A percentile compares a stretch with the other conserved stretches of the same genome.
phyloP scores from a whole-genome alignment of 2,329 filamentous ascomycete species.

The Aspergillus flavus region DNA sequence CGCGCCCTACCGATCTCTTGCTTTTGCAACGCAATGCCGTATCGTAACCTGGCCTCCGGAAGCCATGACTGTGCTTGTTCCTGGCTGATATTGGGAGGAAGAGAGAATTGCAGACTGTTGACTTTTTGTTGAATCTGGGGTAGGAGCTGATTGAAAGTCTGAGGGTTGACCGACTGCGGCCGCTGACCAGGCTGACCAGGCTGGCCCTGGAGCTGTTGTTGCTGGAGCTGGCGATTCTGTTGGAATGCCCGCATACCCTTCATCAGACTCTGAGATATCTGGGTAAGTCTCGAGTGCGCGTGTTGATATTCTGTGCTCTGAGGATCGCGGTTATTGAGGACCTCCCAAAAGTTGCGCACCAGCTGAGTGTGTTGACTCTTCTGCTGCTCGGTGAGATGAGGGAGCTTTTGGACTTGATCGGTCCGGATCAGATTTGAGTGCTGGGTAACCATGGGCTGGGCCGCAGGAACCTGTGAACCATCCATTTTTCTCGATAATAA shows the following conservation, averaged over 20 bases:
- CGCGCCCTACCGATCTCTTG: constrained; percentile 50
- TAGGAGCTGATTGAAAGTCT: constrained; percentile 45
- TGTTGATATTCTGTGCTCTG: constrained; percentile 53
- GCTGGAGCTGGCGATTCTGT: constrained; percentile 39
- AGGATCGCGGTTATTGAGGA: constrained; percentile 51
- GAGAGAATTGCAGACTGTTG: constrained; percentile 46
- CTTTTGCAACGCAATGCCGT: constrained; percentile 52
- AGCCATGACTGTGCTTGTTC: constrained; percentile 50
- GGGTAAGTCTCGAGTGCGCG: constrained; percentile 54
- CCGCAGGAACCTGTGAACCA: constrained; percentile 32
- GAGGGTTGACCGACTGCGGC: constrained; percentile 39
- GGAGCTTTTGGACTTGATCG: constrained; percentile 56
- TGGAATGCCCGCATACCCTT: constrained; percentile 53
- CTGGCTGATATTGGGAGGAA: constrained; percentile 48
- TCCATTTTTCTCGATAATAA: constrained; percentile 30
- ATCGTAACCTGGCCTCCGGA: constrained; percentile 49
- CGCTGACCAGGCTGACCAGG: constrained; percentile 26
- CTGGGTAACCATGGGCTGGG: constrained; percentile 39
- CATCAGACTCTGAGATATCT: constrained; percentile 56
- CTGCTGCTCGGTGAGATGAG: constrained; percentile 55
- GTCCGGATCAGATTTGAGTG: constrained; percentile 53
- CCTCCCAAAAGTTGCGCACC: constrained; percentile 58
- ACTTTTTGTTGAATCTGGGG: constrained; percentile 52
- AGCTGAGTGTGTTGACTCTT: constrained; percentile 59
- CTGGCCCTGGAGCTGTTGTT: constrained; percentile 32